Percentiles rank a stretch among this genome's conserved stretches.
These are phyloP conservation scores for Penicillium corylophilum DNA, from an alignment of 2,329 filamentous ascomycete genomes.

Conservation along the genomic window DNA sequence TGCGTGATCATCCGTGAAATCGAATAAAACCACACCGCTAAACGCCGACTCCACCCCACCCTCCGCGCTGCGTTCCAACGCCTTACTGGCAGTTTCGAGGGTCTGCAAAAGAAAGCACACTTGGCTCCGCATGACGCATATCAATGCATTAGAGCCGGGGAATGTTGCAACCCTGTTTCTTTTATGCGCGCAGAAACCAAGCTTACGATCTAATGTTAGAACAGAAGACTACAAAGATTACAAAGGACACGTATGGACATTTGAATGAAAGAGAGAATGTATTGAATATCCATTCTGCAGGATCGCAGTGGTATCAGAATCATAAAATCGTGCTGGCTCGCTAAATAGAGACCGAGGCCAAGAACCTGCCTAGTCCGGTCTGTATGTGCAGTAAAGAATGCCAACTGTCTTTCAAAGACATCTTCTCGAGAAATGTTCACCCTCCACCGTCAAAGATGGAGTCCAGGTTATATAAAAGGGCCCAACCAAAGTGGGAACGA, in stretches of 20 bases:
- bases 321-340: conserved; percentile 10
- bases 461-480: neutral
- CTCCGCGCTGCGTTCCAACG: neutral
- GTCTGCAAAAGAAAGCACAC: neutral
- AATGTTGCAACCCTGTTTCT: neutral
- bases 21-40: neutral
- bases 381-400: neutral
- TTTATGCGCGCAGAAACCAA: neutral
- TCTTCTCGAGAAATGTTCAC: conserved; percentile 6
- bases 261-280: neutral
- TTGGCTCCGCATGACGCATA: neutral
- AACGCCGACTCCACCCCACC: neutral
- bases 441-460: neutral
- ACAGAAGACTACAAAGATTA: neutral
- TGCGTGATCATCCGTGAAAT: neutral
- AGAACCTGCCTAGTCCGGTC: conserved; percentile 3
- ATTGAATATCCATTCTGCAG: neutral
- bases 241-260: no score
- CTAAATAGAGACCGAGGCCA: neutral
- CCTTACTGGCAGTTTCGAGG: neutral
- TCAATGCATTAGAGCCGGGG: neutral
- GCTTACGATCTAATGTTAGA: neutral
- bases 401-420: conserved; percentile 13
- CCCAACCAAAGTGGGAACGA: neutral
- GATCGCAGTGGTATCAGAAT: conserved; percentile 2